Evolutionary conservation across 139 green algal species (phyloP), one percentile per base, ranked within the genome.

Genomic region (Zygnema circumcarinatum): DNA sequence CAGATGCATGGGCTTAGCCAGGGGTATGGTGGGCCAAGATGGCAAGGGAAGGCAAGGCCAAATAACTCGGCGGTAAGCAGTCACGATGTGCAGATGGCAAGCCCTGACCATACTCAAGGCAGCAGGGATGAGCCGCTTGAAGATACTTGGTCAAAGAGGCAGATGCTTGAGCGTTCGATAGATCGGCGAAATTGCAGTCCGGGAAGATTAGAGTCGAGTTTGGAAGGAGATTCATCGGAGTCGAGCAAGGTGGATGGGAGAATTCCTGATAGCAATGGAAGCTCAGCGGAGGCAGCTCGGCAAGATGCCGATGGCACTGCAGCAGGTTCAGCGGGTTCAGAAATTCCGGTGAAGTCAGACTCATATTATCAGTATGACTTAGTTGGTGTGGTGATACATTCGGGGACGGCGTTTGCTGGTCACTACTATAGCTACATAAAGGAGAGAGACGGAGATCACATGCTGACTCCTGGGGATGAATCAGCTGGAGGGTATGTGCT

Each of bases 351-450:
- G 7, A 42, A 67, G 38, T 1, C 31, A 67, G 39, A 76, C 7
- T 38, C 2, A 35, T 89, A 89, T 31, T 97, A 96, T 89, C 75
- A 93, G 38, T 98, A 98, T 87, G 81, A 95, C 33, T 93, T 98
- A 31, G 92, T 92, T 75, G 96, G 96, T 33, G 92, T 98, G 0
- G 94, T 98, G 32, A 95, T 98, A 68, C 96, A 98, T 90, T 95
- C 89, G 2, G 96, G 96, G n/a, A 96, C 91, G 11, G 96, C 95
- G 0, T 97, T 97, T 92, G 95, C 94, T 0, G 96, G 96, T 0
- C 96, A 98, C 90, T 98, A 98, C 91, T 98, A 98, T 88, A 95
- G 94, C 21, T 98, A 95, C 91, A 96, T 97, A 74, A 94, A 95
- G 87, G 95, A 96, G 83, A 81, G 94, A 36, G 74, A 80, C 1